Conservation (phyloP, 2,329 filamentous ascomycete genomes). For the Paracorniculantispora psalliotae region DNA sequence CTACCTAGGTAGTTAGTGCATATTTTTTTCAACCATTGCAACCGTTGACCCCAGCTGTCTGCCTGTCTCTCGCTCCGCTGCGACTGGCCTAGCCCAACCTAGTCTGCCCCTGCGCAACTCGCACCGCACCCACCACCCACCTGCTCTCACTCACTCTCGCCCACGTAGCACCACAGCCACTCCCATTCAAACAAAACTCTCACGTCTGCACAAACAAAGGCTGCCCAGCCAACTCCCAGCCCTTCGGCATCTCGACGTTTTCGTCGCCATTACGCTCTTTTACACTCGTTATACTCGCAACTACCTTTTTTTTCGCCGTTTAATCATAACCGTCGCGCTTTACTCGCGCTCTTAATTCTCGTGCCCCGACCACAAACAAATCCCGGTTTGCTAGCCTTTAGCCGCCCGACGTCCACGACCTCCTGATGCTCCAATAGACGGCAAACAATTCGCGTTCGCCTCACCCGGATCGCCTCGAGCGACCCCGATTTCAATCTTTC, state of each 20-base stretch:
- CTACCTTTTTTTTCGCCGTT: slow-evolving; percentile 2
- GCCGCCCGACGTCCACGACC: neutral
- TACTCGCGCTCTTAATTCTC: slow-evolving; percentile 1
- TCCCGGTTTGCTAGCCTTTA: neutral
- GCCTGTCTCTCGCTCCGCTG: neutral
- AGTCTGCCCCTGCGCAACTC: neutral
- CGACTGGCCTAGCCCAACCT: neutral
- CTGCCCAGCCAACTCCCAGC: slow-evolving; percentile 7
- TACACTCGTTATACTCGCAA: slow-evolving; percentile 1
- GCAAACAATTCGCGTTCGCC: neutral
- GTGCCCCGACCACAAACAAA: no score
- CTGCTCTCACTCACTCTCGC: neutral
- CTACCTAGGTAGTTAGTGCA: neutral
- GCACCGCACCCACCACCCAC: no score
- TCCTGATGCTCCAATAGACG: slow-evolving; percentile 8
- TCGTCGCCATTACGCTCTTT: slow-evolving; percentile 8
- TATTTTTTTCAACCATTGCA: neutral
- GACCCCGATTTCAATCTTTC: no score
- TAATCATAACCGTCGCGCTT: neutral
- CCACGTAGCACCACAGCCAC: slow-evolving; percentile 2
- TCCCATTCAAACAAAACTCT: slow-evolving; percentile 12
- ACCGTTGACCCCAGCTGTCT: neutral
- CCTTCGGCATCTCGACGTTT: slow-evolving; percentile 9
- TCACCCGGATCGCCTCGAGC: neutral
- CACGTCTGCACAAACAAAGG: neutral